Percentiles rank a stretch among this genome's conserved stretches.
phyloP scores from a whole-genome alignment of 78 protist genomes.

The Capsaspora owczarzaki region DNA sequence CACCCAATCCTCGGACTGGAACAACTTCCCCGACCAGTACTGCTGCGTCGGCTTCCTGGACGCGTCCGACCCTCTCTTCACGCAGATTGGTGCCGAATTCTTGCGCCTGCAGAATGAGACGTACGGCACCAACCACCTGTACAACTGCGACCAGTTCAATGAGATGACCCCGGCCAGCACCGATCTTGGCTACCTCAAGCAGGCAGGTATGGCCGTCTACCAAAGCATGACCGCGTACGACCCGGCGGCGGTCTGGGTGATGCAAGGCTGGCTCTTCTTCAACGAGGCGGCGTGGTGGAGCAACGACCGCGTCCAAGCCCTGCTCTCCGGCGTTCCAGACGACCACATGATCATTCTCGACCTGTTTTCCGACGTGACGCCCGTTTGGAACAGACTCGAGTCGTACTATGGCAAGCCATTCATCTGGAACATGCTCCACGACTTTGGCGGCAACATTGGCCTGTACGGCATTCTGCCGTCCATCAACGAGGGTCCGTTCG shows the following conservation, averaged over 20 bases:
- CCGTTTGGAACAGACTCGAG: conserved; percentile 5
- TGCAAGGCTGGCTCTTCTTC: conserved; percentile 55
- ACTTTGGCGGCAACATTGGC: conserved; percentile 43
- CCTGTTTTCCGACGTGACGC: conserved; percentile 28
- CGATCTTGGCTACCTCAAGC: conserved; percentile 13
- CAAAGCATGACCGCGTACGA: conserved; percentile 18
- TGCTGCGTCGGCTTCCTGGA: conserved; percentile 14
- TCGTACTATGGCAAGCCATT: conserved; percentile 44
- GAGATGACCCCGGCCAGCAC: conserved; percentile 30
- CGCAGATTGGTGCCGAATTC: conserved; percentile 19
- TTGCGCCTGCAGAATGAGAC: neutral
- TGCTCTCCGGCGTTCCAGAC: conserved; percentile 28
- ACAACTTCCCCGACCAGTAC: neutral
- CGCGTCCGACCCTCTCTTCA: conserved; percentile 34
- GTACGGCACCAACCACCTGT: conserved; percentile 28
- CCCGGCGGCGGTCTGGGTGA: conserved; percentile 46
- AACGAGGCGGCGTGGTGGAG: conserved; percentile 18
- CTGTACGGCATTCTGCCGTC: conserved; percentile 9
- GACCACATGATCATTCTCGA: conserved; percentile 34
- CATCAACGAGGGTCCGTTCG: conserved; percentile 10
- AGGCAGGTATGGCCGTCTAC: conserved; percentile 8
- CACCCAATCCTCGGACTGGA: conserved; percentile 31
- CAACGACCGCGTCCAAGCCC: neutral
- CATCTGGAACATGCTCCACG: conserved; percentile 54
- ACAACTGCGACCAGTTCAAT: conserved; percentile 44